Evolutionary conservation across 2,329 filamentous ascomycete species (phyloP).

Genomic region (Stagonosporopsis cucurbitacearum): DNA sequence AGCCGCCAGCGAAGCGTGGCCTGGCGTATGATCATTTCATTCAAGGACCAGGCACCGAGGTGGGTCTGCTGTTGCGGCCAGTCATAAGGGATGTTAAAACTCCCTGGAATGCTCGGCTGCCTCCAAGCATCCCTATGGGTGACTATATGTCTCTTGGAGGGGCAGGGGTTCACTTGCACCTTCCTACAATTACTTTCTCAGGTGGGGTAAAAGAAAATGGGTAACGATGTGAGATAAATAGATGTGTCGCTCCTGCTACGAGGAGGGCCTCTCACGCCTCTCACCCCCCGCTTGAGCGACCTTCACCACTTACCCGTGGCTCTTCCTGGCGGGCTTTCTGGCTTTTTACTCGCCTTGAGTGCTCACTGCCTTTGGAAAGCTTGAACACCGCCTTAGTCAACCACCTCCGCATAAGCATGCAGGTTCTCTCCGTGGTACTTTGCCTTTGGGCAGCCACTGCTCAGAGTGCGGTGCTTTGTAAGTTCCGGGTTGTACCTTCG

Average conservation of each 20-base stretch:
- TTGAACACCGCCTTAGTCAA: neutral
- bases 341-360: neutral
- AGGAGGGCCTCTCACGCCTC: neutral
- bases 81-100: conserved; percentile 22
- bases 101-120: conserved; percentile 15
- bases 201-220: conserved; percentile 10
- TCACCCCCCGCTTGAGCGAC: neutral
- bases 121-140: conserved; percentile 18
- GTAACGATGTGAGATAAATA: conserved; percentile 15
- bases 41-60: conserved; percentile 18
- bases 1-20: conserved; percentile 10
- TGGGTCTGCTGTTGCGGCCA: conserved; percentile 10
- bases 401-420: conserved; percentile 26
- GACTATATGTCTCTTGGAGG: conserved; percentile 19
- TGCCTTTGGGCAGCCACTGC: conserved; percentile 40
- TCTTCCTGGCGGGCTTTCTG: neutral
- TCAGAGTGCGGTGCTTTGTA: conserved; percentile 26
- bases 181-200: conserved; percentile 4
- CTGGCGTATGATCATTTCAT: conserved; percentile 31
- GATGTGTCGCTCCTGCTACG: conserved; percentile 6
- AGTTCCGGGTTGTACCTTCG: conserved; percentile 2
- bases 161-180: conserved; percentile 17
- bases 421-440: conserved; percentile 30
- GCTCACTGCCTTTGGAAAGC: neutral
- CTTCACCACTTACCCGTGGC: neutral